A percentile compares a stretch with the other conserved stretches of the same genome.
Conservation (phyloP, 164 flowering plant genomes). For the Dillenia suffruticosa region DNA sequence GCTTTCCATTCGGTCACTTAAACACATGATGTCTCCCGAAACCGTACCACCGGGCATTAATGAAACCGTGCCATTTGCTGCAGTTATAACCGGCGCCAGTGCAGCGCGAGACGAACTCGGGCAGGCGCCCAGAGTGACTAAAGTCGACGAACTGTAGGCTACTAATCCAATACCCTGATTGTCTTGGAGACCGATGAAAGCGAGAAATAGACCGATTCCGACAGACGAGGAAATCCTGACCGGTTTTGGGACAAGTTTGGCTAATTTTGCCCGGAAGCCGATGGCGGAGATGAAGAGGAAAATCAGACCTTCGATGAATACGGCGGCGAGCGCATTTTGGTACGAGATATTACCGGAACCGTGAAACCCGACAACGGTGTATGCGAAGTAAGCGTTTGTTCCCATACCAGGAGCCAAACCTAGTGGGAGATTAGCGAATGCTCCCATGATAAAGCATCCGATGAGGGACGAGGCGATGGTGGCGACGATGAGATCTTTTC, state of each 20-base stretch:
- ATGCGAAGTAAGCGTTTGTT: constrained; percentile 84
- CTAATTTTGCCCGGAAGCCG: constrained; percentile 71
- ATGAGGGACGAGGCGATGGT: constrained; percentile 69
- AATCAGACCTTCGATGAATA: constrained; percentile 73
- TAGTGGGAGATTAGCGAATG: constrained; percentile 74
- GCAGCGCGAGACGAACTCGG: constrained; percentile 48
- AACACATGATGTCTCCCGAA: constrained; percentile 59
- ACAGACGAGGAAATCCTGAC: constrained; percentile 79
- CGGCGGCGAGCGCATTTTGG: constrained; percentile 58
- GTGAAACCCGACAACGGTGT: constrained; percentile 91
- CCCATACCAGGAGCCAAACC: constrained; percentile 96
- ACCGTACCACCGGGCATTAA: constrained; percentile 58
- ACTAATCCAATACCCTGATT: constrained; percentile 79
- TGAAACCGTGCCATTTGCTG: constrained; percentile 55
- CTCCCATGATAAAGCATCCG: constrained; percentile 81
- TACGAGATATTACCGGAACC: constrained; percentile 73
- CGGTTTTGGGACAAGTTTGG: constrained; percentile 78
- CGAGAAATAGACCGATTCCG: constrained; percentile 87
- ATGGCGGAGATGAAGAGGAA: constrained; percentile 66
- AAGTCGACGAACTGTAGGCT: constrained; percentile 66
- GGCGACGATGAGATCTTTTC: constrained; percentile 75
- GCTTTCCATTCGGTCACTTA: constrained; percentile 65
- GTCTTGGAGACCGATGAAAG: constrained; percentile 82
- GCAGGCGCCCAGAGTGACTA: constrained; percentile 78
- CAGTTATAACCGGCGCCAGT: constrained; percentile 58